Conservation (phyloP, 352 stramenopile genomes). For the Globisporangium heterothallicum region DNA sequence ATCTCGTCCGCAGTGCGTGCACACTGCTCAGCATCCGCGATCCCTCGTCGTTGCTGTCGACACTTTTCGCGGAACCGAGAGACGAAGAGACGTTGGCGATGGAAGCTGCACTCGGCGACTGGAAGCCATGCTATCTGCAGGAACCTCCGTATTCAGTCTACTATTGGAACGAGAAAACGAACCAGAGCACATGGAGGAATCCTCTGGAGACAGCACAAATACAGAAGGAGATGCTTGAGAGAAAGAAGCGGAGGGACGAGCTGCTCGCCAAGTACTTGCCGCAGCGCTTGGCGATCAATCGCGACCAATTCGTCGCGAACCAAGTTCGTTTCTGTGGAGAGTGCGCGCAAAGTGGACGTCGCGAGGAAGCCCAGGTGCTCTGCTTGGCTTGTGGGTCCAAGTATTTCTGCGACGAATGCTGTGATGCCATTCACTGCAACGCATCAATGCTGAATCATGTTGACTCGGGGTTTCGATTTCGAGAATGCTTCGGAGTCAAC, state of each 20-base stretch:
- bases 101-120: conserved; percentile 33
- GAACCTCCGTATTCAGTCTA: conserved; percentile 58
- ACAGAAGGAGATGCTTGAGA: conserved; percentile 28
- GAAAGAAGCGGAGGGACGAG: conserved; percentile 22
- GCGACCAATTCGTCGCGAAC: conserved; percentile 8
- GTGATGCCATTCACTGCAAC: conserved; percentile 33
- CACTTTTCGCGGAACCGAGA: conserved; percentile 31
- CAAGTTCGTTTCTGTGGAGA: not conserved
- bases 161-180: conserved; percentile 58
- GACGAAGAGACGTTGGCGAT: conserved; percentile 18
- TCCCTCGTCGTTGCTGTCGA: conserved; percentile 25
- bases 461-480: conserved; percentile 27
- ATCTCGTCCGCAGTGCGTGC: conserved; percentile 45
- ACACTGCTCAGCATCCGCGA: conserved; percentile 27
- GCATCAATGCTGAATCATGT: conserved; percentile 25
- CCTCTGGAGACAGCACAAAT: conserved; percentile 40
- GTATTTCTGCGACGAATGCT: conserved; percentile 49
- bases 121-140: conserved; percentile 47
- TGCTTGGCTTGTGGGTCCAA: conserved; percentile 30
- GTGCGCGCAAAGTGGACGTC: too few relatives aligned
- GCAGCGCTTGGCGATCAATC: conserved; percentile 41
- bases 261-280: conserved; percentile 34
- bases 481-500: conserved; percentile 23
- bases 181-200: conserved; percentile 51
- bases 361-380: conserved; percentile 24